Base-by-base conservation (phyloP, 306 rosid species). In the Alnus glutinosa region DNA sequence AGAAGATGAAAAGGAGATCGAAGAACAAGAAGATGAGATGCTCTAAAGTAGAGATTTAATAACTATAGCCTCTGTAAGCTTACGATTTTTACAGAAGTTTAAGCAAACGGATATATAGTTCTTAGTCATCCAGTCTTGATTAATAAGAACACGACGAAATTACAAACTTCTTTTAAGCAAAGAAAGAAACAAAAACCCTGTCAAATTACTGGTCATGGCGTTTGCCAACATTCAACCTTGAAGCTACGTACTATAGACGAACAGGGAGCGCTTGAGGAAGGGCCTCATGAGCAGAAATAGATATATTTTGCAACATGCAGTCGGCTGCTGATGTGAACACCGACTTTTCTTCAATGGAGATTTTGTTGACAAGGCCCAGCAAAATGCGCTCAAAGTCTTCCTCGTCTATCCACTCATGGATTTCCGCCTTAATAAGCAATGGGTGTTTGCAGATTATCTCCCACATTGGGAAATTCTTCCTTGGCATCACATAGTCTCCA, bases 381-480 rank as follows among this genome's bases (percentile, higher is more conserved):
- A 90, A 54, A 55, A 88, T 58, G 58, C 59, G 57, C 67, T 74
- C 87, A 1, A 70, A 37, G 3, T 90, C 92, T 83, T 83, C 83
- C 46, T 91, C 92, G 51, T 88, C 89, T 67, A 55, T 68, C 91
- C 92, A 88, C 7, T 75, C 89, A 70, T 88, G 87, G 62, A 88
- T 87, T 80, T 87, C 84, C 73, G 91, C 92, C 74, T 90, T 88
- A 12, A 90, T 2, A 34, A 84, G 73, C 32, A 5, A 32, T 76
- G 91, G 86, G 59, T 85, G 85, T 80, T 78, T 79, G 81, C 85
- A 78, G 6, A 90, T 87, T 70, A 90, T 86, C 5, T 88, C 89
- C 95, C 92, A 90, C 3, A 85, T 64, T 0, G 92, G 92, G 55
- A 83, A 90, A 47, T 85, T 83, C 89, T 80, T 90, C 80, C 92